A percentile compares a stretch with the other conserved stretches of the same genome.
Evolutionary conservation across 768 basidiomycete genomes (phyloP).

Genomic region (Collybia mongolica): DNA sequence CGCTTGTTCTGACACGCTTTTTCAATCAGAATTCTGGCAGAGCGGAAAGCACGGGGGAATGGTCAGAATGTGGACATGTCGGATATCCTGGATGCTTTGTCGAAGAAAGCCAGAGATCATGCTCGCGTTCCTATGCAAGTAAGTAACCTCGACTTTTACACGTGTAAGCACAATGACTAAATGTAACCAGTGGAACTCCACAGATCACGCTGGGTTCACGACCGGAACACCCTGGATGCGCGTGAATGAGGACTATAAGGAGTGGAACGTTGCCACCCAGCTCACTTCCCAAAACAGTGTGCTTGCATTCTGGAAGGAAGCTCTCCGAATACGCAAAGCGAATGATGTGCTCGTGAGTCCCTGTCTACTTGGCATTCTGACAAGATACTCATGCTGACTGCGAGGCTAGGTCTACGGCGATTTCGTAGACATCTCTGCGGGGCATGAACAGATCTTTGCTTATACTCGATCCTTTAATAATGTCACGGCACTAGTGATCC

Average conservation of each 20-base stretch:
- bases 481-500: slow-evolving; percentile 37
- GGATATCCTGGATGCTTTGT: slow-evolving; percentile 56
- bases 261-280: slow-evolving; percentile 57
- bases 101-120: slow-evolving; percentile 70
- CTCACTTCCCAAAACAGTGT: slow-evolving; percentile 49
- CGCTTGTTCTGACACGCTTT: not conserved
- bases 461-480: slow-evolving; percentile 43
- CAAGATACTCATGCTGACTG: not conserved
- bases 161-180: not conserved
- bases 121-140: slow-evolving; percentile 71
- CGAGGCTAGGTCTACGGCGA: slow-evolving; percentile 54
- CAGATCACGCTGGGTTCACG: slow-evolving; percentile 62
- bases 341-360: slow-evolving; percentile 50
- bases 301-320: slow-evolving; percentile 57
- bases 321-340: slow-evolving; percentile 51
- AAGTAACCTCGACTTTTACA: slow-evolving; percentile 4
- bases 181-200: slow-evolving; percentile 50
- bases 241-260: slow-evolving; percentile 63
- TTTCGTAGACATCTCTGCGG: slow-evolving; percentile 47
- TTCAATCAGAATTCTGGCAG: slow-evolving; percentile 32
- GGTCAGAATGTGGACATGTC: slow-evolving; percentile 53
- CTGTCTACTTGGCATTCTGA: not conserved
- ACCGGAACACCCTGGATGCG: slow-evolving; percentile 72
- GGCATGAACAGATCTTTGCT: slow-evolving; percentile 52
- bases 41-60: slow-evolving; percentile 32